Base-by-base conservation (phyloP, 805 yeast species). In the Debaryomyces castellii region DNA sequence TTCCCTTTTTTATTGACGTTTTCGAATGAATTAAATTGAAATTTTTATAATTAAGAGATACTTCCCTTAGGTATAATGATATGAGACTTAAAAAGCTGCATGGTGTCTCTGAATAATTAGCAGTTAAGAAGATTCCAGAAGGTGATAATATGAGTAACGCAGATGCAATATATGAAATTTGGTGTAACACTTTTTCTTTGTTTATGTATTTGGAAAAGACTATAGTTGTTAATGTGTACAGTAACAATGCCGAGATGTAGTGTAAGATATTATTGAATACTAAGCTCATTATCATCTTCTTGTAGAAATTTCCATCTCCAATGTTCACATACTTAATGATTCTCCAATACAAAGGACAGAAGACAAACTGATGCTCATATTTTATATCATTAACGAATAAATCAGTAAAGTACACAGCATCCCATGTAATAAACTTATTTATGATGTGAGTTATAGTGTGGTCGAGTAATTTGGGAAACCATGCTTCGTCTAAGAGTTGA, bases 351-450 rank as follows among this genome's bases (percentile, higher is more conserved):
- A 81, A 58, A 9, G 87, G 87, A 22, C 95, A 82, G 60, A 89
- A 92, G 4, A 95, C 97, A 75, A 81, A 87, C 64, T 90, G 96
- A 62, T 92, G 96, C 64, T 92, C 98, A 63, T 74, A 91, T n/a
- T 67, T 61, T 12, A 66, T 62, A 0, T 76, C 81, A 12, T 76
- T 62, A 8, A 64, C 59, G 27, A 87, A 80, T 45, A 83, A 61
- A 38, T 82, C 80, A 12, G 78, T 62, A 57, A 87, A 90, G 63
- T 83, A 90, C 0, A 90, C 94, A 1, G 84, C 75, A 62, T 92
- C 99, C 98, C 98, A 92, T 3, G 83, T 75, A 21, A 87, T 67
- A 4, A 89, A 69, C 45, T 78, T 81, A 43, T 77, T 71, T 42
- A 81, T 57, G 1, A 81, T 39, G n/a, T 54, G 36, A 23, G 43